phyloP scores from a whole-genome alignment of 2,329 filamentous ascomycete genomes.

The Colletotrichum scovillei region DNA sequence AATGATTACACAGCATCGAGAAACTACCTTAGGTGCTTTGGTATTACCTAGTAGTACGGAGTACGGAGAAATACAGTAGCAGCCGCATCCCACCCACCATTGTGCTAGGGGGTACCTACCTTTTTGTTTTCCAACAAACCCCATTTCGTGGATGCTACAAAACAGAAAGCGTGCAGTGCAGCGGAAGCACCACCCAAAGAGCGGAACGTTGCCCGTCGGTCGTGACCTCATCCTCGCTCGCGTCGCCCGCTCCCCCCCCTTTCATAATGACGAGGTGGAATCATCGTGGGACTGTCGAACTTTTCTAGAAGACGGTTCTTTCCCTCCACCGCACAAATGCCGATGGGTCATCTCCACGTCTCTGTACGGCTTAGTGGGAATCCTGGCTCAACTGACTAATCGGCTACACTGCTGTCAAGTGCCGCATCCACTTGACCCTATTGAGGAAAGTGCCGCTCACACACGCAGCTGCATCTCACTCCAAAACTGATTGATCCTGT shows the following conservation, averaged over 20 bases:
- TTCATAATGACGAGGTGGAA: constrained; percentile 10
- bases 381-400: constrained; percentile 13
- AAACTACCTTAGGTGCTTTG: neutral
- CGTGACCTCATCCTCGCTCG: neutral
- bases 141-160: neutral
- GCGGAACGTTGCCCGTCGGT: neutral
- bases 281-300: constrained; percentile 14
- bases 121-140: neutral
- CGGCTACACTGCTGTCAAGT: constrained; percentile 26
- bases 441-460: neutral
- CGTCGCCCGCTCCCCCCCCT: neutral
- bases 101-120: neutral
- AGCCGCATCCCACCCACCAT: neutral
- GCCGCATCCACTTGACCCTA: constrained; percentile 12
- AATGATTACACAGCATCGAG: neutral
- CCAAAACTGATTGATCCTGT: neutral
- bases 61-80: neutral
- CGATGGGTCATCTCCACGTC: neutral
- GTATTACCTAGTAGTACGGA: too few relatives aligned
- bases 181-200: neutral
- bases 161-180: neutral
- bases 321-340: neutral
- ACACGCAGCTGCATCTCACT: neutral
- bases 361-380: neutral
- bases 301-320: constrained; percentile 28